Percentiles rank a stretch among this genome's conserved stretches.
These are phyloP conservation scores for Andrographis paniculata DNA, from an alignment of 305 asterid genomes.

Conservation along the genomic window DNA sequence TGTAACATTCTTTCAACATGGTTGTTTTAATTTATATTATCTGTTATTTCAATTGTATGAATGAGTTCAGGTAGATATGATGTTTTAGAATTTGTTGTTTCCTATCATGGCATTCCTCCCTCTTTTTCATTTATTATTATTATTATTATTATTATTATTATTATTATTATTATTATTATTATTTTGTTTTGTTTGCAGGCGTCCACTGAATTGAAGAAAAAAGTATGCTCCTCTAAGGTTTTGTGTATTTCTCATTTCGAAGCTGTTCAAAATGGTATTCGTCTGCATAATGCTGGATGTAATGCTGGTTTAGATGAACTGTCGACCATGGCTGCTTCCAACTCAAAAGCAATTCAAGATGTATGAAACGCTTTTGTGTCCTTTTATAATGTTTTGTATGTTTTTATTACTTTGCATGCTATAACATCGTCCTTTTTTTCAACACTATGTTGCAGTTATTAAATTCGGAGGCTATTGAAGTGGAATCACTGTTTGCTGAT, in stretches of 20 bases:
- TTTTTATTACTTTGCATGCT: constrained; percentile 11
- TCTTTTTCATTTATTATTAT: too few species aligned
- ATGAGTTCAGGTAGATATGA: background rate
- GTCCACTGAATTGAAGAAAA: constrained; percentile 40
- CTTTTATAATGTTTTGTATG: background rate
- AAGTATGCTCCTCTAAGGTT: constrained; percentile 37
- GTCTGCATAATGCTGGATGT: constrained; percentile 51
- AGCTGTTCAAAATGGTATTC: constrained; percentile 60
- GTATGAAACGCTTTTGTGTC: constrained; percentile 23
- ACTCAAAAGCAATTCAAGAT: constrained; percentile 38
- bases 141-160: background rate
- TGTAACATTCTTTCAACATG: background rate
- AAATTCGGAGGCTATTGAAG: constrained; percentile 41
- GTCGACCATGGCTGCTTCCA: constrained; percentile 36
- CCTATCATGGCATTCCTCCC: background rate
- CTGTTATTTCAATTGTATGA: background rate
- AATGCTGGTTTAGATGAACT: constrained; percentile 64
- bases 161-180: background rate
- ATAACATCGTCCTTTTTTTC: constrained; percentile 1
- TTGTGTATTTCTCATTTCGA: constrained; percentile 57
- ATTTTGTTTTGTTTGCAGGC: constrained; percentile 29
- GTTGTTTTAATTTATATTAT: background rate
- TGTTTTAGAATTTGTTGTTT: background rate
- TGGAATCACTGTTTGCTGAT: constrained; percentile 43
- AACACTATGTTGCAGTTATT: constrained; percentile 34